These are phyloP conservation scores for Polyrhizophydium stewartii DNA, from an alignment of 371 early-diverging fungal species.

Conservation along the genomic window DNA sequence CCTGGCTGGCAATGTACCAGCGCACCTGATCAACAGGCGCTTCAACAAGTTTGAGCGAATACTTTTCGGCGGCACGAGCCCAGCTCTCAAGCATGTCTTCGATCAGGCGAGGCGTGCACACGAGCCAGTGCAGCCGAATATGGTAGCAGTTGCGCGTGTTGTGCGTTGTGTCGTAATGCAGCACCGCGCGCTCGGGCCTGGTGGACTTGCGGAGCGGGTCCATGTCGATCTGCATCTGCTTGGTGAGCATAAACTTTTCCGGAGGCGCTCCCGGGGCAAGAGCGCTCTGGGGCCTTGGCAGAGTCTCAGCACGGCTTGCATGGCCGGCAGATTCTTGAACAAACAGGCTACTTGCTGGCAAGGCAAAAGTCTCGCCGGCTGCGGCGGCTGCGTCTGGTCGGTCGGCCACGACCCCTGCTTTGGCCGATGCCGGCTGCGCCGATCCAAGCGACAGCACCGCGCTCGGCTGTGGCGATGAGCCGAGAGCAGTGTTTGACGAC, in stretches of 20 bases:
- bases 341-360: too few species aligned
- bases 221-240: constrained; percentile 69
- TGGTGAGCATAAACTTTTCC: constrained; percentile 46
- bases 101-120: constrained; percentile 85
- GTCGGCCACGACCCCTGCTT: too few species aligned
- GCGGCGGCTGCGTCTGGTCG: too few species aligned
- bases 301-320: too few species aligned
- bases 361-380: too few species aligned
- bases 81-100: constrained; percentile 84
- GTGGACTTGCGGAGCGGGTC: constrained; percentile 70
- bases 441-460: background rate
- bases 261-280: constrained; percentile 1
- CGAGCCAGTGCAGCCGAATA: constrained; percentile 92
- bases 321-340: too few species aligned
- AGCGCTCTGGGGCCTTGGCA: too few species aligned
- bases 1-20: background rate
- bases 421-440: too few species aligned
- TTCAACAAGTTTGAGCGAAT: constrained; percentile 87
- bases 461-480: background rate
- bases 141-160: constrained; percentile 86
- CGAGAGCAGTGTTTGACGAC: background rate
- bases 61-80: constrained; percentile 80
- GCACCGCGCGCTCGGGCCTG: constrained; percentile 75
- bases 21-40: constrained; percentile 76
- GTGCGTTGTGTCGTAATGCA: constrained; percentile 90